Percentiles rank a stretch among this genome's conserved stretches.
phyloP scores from a whole-genome alignment of 2,329 filamentous ascomycete genomes.

The Apiospora koreana region DNA sequence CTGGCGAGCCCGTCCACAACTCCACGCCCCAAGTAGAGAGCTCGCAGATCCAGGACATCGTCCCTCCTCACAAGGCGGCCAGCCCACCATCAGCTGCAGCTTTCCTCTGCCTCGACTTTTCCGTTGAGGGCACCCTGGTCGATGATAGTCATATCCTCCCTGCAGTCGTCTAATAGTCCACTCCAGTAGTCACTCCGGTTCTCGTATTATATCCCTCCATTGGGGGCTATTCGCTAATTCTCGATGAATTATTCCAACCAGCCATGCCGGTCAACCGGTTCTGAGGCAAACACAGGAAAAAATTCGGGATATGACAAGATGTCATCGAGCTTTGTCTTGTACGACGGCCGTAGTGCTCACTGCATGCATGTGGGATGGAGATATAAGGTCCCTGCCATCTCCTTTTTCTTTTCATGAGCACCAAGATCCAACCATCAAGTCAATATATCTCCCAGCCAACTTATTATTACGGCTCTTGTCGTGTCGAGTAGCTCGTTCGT shows the following conservation, averaged over 20 bases:
- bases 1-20: not conserved
- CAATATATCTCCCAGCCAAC: slow-evolving; percentile 8
- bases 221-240: slow-evolving; percentile 10
- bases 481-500: slow-evolving; percentile 31
- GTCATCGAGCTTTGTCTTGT: slow-evolving; percentile 22
- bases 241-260: slow-evolving; percentile 14
- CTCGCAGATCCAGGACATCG: not conserved
- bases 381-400: slow-evolving; percentile 25
- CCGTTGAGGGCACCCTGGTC: not conserved
- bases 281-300: slow-evolving; percentile 17
- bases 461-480: slow-evolving; percentile 12
- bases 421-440: slow-evolving; percentile 19
- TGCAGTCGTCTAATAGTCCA: not conserved
- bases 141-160: not conserved
- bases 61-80: not conserved
- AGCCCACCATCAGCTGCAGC: not conserved
- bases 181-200: slow-evolving; percentile 10
- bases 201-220: slow-evolving; percentile 21
- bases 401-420: slow-evolving; percentile 12
- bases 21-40: not conserved
- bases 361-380: slow-evolving; percentile 20
- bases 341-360: slow-evolving; percentile 13
- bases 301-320: slow-evolving; percentile 18
- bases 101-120: not conserved
- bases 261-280: slow-evolving; percentile 15